Base-by-base conservation (phyloP, 495 filamentous ascomycete species). In the Penicillium coprophilum region DNA sequence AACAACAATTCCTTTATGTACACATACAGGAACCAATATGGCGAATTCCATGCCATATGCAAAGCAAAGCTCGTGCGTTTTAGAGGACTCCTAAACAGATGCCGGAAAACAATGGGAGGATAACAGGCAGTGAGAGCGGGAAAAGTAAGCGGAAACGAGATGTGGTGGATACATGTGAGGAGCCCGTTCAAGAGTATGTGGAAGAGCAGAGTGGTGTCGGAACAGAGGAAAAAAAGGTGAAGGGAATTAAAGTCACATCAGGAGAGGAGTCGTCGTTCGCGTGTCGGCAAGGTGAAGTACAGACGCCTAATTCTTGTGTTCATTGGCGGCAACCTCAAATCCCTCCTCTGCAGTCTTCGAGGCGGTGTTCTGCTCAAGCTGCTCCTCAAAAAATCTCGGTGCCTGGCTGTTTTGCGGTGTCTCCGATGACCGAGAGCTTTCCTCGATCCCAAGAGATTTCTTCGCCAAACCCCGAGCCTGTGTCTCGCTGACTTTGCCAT, bases 401-500 rank as follows among this genome's bases (percentile, higher is more conserved):
- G 58, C 71, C 61, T 55, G 19, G 24, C n/a, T 47, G 4, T 19
- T 11, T 20, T 47, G 45, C 4, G 38, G 8, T 7, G 48, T 56
- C 19, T 34, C 31, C 6, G 50, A 30, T 15, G 55, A 28, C 32
- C 27, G 28, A 19, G 45, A 40, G 9, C 39, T 15, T 21, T 59
- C 51, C 50, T 72, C 53, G 12, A 69, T 69, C 15, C 71, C 71
- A 32, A 79, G 63, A 12, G 73, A 46, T 62, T 77, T 81, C 54
- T 82, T 82, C 4, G 87, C 86, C 68, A 87, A 75, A 9, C 74
- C 75, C 67, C 83, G 86, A 36, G 84, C 82, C 77, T 97, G 95
- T n/a, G 84, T 82, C 55, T 92, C 83, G 58, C 83, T 91, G 43
- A 98, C 89, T 69, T 96, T 96, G 30, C 94, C 91, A 72, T 96